A percentile compares a stretch with the other conserved stretches of the same genome.
phyloP scores from a whole-genome alignment of 805 yeast species.

The Candida boidinii region DNA sequence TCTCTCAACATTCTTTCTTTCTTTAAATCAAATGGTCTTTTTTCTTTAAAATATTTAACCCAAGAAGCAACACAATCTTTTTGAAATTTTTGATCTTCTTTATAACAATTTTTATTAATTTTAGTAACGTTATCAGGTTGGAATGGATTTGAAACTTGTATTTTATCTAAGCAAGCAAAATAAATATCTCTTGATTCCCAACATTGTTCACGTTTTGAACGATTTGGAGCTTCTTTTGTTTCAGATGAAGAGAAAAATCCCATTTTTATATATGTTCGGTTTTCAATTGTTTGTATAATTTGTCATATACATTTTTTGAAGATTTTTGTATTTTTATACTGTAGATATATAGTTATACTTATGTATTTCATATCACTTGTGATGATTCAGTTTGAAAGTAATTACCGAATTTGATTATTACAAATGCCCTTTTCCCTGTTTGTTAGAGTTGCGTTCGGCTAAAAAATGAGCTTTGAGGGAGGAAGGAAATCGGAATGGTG shows the following conservation, averaged over 20 bases:
- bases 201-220: conserved; percentile 65
- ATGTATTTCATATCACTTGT: too few relatives aligned
- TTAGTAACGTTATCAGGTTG: conserved; percentile 38
- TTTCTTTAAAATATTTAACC: conserved; percentile 87
- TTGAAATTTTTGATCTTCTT: conserved; percentile 50
- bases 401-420: too few relatives aligned
- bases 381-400: too few relatives aligned
- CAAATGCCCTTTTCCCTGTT: too few relatives aligned
- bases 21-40: conserved; percentile 68
- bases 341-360: too few relatives aligned
- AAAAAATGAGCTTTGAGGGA: too few relatives aligned
- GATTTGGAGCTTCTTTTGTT: conserved; percentile 36
- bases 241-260: conserved; percentile 36
- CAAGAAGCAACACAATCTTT: conserved; percentile 78
- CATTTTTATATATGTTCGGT: too few relatives aligned
- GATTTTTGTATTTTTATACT: too few relatives aligned
- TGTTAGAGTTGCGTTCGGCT: too few relatives aligned
- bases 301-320: too few relatives aligned
- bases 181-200: conserved; percentile 85
- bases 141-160: conserved; percentile 62
- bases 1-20: conserved; percentile 61
- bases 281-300: too few relatives aligned
- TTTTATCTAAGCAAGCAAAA: conserved; percentile 64
- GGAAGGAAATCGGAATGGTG: too few relatives aligned
- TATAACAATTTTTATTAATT: conserved; percentile 50